Base-by-base conservation (phyloP, 78 protist genomes). In the Polysphondylium violaceum region DNA sequence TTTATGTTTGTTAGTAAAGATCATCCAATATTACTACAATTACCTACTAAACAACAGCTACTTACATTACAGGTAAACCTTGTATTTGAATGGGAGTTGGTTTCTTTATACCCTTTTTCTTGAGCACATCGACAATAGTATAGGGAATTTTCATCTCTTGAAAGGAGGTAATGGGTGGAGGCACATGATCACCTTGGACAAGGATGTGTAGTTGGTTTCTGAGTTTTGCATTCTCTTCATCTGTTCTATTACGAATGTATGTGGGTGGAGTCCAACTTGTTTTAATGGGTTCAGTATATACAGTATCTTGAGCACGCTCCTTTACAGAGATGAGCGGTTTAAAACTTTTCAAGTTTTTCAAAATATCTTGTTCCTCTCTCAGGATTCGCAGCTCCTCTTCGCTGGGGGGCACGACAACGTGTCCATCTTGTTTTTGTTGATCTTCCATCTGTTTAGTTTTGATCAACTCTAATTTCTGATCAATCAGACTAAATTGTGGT, bases 81-180 rank as follows among this genome's bases (percentile, higher is more conserved):
- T 98, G 99, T 16, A 98, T 92, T 90, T 98, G 99, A 87, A 98
- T 98, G 23, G 99, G 99, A 1, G 99, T 97, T 9, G 99, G 99
- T 53, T 72, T 63, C 31, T 36, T 44, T 38, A 98, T 98, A 51
- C 97, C 98, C 21, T 76, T 83, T 35, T 29, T 23, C n/a, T 25
- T 1, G 9, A 98, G 73, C 2, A 5, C 53, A 0, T 81, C 68
- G 19, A 96, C 41, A 2, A 97, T 72, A 14, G 98, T n/a, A 2
- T n/a, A 2, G 7, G 99, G 99, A 1, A 98, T 73, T 19, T 95
- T 88, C 98, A 98, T 96, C 53, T 97, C 98, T 56, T 58, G 16
- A 21, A 95, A 95, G 0, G 60, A 23, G 21, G 78, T 60, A 43
- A 95, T 78, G 0, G 99, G 99, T n/a, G 98, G 97, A 0, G 97